phyloP scores from a whole-genome alignment of 2,329 filamentous ascomycete genomes.

The Botrytis squamosa region DNA sequence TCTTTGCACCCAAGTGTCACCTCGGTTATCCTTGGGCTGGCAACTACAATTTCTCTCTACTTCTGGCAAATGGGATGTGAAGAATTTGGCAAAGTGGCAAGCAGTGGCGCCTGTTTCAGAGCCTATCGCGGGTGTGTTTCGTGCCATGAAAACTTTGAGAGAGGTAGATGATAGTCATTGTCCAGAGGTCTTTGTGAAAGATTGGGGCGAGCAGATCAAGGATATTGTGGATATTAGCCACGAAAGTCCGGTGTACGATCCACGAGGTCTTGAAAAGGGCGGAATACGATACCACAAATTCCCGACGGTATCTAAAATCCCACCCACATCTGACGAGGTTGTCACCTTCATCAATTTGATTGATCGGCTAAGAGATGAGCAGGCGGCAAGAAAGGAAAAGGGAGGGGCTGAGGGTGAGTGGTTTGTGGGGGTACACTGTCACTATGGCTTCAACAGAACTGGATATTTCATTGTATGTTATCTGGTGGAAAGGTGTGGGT shows the following conservation, averaged over 20 bases:
- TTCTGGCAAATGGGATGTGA: constrained; percentile 96
- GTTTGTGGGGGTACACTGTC: constrained; percentile 83
- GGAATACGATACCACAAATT: constrained; percentile 80
- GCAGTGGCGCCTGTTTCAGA: constrained; percentile 73
- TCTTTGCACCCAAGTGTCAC: constrained; percentile 69
- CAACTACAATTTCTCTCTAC: constrained; percentile 85
- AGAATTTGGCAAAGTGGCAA: constrained; percentile 91
- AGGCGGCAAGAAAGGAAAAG: constrained; percentile 47
- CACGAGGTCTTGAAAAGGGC: constrained; percentile 62
- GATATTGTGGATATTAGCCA: constrained; percentile 90
- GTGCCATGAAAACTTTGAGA: constrained; percentile 88
- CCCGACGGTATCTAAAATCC: constrained; percentile 87
- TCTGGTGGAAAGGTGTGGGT: constrained; percentile 77
- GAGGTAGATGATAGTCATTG: constrained; percentile 84
- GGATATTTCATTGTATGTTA: constrained; percentile 91
- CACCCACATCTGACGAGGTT: constrained; percentile 59
- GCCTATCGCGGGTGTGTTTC: constrained; percentile 76
- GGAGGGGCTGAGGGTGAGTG: constrained; percentile 44
- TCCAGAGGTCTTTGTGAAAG: constrained; percentile 66
- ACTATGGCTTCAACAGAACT: constrained; percentile 90
- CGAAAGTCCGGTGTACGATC: constrained; percentile 86
- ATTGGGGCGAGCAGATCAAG: constrained; percentile 66
- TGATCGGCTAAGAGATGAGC: constrained; percentile 58
- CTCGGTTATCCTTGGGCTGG: constrained; percentile 80
- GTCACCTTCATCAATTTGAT: constrained; percentile 55